Evolutionary conservation across 2,329 filamentous ascomycete species (phyloP).

Genomic region (Falciphora oryzae): DNA sequence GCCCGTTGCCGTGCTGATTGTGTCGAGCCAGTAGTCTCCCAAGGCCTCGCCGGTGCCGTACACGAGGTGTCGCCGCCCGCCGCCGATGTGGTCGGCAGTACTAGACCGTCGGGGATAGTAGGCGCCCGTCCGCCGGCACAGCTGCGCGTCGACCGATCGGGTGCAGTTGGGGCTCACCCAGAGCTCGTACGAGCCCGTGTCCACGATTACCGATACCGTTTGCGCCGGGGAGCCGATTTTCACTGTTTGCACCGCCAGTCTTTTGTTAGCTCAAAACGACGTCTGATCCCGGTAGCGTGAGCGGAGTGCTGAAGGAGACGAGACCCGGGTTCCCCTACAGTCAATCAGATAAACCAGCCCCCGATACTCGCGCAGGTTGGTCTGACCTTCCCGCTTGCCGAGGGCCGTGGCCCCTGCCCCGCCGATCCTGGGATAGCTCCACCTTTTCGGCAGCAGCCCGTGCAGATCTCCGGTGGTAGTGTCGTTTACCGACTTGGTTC

Average conservation of each 20-base stretch:
- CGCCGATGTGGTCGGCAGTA: slow-evolving; percentile 22
- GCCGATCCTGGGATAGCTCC: background rate
- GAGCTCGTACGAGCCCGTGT: slow-evolving; percentile 33
- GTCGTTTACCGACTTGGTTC: slow-evolving; percentile 18
- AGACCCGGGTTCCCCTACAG: slow-evolving; percentile 17
- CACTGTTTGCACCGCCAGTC: slow-evolving; percentile 19
- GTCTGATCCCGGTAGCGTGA: too few species aligned
- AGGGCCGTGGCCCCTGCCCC: background rate
- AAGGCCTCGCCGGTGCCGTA: slow-evolving; percentile 29
- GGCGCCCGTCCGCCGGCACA: slow-evolving; percentile 27
- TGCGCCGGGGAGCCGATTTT: slow-evolving; percentile 31
- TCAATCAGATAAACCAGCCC: slow-evolving; percentile 30
- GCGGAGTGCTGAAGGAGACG: background rate
- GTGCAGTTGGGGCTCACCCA: slow-evolving; percentile 31
- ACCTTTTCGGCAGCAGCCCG: background rate
- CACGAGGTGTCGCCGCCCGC: slow-evolving; percentile 21
- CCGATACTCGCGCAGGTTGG: slow-evolving; percentile 17
- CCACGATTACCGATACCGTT: slow-evolving; percentile 28
- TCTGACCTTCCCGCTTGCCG: slow-evolving; percentile 10
- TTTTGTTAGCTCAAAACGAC: background rate
- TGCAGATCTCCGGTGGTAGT: background rate
- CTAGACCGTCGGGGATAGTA: slow-evolving; percentile 27
- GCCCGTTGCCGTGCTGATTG: slow-evolving; percentile 23
- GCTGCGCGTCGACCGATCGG: slow-evolving; percentile 24
- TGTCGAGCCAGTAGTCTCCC: slow-evolving; percentile 28